phyloP scores from a whole-genome alignment of 2,329 filamentous ascomycete genomes.

The Pseudogymnoascus sp. region DNA sequence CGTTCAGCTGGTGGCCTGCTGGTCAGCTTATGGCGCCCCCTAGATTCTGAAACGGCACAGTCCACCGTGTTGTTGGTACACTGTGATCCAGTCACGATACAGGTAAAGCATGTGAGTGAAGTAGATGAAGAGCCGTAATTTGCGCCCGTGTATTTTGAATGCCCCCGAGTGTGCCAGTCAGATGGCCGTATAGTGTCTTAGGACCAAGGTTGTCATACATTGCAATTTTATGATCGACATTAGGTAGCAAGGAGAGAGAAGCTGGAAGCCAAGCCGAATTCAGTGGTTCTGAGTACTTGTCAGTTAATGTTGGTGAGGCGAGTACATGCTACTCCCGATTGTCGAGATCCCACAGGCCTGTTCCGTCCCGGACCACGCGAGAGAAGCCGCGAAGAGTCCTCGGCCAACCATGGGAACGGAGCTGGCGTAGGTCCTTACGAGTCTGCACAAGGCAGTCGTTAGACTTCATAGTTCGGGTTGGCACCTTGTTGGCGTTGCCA shows the following conservation, averaged over 20 bases:
- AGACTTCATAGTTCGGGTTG: constrained; percentile 17
- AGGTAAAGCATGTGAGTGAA: constrained; percentile 4
- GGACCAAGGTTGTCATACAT: constrained; percentile 8
- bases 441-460: constrained; percentile 8
- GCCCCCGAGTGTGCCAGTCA: constrained; percentile 1
- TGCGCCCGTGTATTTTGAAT: not conserved
- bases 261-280: not conserved
- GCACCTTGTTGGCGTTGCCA: constrained; percentile 13
- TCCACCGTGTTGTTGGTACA: not conserved
- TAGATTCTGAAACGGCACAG: not conserved
- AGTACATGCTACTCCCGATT: constrained; percentile 1
- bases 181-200: constrained; percentile 6
- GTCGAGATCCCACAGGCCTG: not conserved
- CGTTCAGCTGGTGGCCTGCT: constrained; percentile 2
- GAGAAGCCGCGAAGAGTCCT: constrained; percentile 4
- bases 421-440: constrained; percentile 11
- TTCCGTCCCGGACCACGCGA: constrained; percentile 7
- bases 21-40: constrained; percentile 6
- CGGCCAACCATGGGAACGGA: not conserved
- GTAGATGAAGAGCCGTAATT: constrained; percentile 1
- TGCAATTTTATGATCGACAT: constrained; percentile 7
- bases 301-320: not conserved
- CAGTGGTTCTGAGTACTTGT: constrained; percentile 5
- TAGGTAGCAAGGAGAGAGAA: not conserved
- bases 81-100: constrained; percentile 8